Percentiles rank a stretch among this genome's conserved stretches.
Evolutionary conservation across 2,329 filamentous ascomycete species (phyloP).

Genomic region (Diaporthe ampelina): DNA sequence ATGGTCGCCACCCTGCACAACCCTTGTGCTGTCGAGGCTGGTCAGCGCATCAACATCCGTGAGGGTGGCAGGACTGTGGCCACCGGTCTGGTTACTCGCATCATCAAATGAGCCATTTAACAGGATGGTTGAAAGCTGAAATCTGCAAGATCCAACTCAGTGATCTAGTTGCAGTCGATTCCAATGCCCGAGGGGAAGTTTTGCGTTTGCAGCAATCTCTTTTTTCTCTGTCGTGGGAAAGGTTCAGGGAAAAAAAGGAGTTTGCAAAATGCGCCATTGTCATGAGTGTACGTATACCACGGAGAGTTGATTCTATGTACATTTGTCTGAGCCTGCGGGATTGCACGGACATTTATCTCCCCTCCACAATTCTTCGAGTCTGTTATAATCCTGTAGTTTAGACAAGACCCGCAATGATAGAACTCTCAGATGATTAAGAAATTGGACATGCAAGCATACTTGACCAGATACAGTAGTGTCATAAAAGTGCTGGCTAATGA

Average conservation of each 20-base stretch:
- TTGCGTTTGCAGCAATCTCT: conserved; percentile 40
- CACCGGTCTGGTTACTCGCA: conserved; percentile 84
- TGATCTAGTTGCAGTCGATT: conserved; percentile 22
- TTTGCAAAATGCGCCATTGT: conserved; percentile 46
- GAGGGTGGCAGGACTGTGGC: conserved; percentile 94
- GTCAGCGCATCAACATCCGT: conserved; percentile 97
- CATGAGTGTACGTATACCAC: conserved; percentile 44
- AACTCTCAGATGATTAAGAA: conserved; percentile 1
- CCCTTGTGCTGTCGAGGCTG: conserved; percentile 88
- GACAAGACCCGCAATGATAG: conserved; percentile 44
- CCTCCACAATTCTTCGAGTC: conserved; percentile 45
- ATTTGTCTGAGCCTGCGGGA: conserved; percentile 43
- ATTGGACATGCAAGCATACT: neutral
- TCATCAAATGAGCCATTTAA: conserved; percentile 66
- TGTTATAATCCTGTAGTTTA: conserved; percentile 49
- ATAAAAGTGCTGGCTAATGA: neutral
- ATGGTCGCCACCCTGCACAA: conserved; percentile 91
- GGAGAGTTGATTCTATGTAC: conserved; percentile 42
- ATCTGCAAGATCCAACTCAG: neutral
- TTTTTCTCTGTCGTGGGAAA: conserved; percentile 37
- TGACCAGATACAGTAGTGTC: neutral
- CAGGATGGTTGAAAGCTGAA: conserved; percentile 27
- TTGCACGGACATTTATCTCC: conserved; percentile 44
- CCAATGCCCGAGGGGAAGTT: conserved; percentile 38
- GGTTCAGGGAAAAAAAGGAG: conserved; percentile 35